A percentile compares a stretch with the other conserved stretches of the same genome.
These are phyloP conservation scores for Skeletonema potamos DNA, from an alignment of 108 stramenopile genomes.

Conservation along the genomic window DNA sequence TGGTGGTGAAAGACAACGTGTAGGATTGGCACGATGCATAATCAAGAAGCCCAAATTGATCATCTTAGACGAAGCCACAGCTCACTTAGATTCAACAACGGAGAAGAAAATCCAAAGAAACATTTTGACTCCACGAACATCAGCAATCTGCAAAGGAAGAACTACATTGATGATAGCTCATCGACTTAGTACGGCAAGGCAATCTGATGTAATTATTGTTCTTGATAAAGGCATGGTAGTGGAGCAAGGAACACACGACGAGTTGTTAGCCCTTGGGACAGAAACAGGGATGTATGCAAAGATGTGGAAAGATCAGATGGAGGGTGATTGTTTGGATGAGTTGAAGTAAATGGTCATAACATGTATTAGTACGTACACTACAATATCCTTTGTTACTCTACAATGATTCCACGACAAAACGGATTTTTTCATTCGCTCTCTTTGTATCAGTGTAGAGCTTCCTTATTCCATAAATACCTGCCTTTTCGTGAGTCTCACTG, in stretches of 20 bases:
- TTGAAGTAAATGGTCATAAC: conserved; percentile 30
- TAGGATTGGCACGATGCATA: conserved; percentile 73
- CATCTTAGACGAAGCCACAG: conserved; percentile 86
- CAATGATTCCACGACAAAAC: conserved; percentile 44
- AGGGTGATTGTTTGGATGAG: conserved; percentile 23
- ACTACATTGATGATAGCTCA: conserved; percentile 84
- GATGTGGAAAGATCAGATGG: conserved; percentile 52
- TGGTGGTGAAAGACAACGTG: conserved; percentile 83
- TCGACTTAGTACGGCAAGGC: conserved; percentile 66
- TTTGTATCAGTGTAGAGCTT: conserved; percentile 48
- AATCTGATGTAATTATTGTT: conserved; percentile 65
- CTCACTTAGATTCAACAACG: conserved; percentile 76
- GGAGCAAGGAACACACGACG: conserved; percentile 50
- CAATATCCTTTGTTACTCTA: background rate
- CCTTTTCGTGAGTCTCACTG: conserved; percentile 53
- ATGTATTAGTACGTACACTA: background rate
- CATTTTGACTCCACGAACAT: conserved; percentile 43
- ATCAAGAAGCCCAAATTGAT: conserved; percentile 59
- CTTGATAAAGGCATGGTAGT: conserved; percentile 50
- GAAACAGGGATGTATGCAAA: conserved; percentile 38
- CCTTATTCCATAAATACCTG: conserved; percentile 54
- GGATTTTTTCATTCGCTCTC: conserved; percentile 59
- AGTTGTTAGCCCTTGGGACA: conserved; percentile 27
- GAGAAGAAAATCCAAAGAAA: conserved; percentile 52
- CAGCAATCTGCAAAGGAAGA: conserved; percentile 28